These are phyloP conservation scores for Plantago ovata DNA, from an alignment of 257 asterid species.

Conservation along the genomic window DNA sequence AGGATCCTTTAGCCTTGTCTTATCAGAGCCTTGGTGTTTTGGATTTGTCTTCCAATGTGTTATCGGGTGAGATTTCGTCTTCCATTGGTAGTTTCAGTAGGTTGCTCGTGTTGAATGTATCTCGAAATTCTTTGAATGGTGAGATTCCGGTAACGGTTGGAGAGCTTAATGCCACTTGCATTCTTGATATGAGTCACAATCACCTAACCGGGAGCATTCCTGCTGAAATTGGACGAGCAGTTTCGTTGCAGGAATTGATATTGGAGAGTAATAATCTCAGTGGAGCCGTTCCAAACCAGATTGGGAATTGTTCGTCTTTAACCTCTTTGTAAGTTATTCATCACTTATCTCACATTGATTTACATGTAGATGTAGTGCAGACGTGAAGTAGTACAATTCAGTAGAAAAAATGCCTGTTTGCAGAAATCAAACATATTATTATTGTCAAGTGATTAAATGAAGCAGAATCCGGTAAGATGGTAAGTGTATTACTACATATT, in stretches of 20 bases:
- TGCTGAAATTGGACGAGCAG: conserved; percentile 42
- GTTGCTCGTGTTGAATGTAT: conserved; percentile 54
- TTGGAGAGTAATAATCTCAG: conserved; percentile 49
- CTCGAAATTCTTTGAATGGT: conserved; percentile 56
- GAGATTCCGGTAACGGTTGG: conserved; percentile 52
- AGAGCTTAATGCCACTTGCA: conserved; percentile 33
- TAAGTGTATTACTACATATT: too few relatives aligned
- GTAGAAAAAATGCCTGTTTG: too few relatives aligned
- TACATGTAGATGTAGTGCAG: too few relatives aligned
- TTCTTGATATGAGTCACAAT: conserved; percentile 71
- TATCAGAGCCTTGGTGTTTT: conserved; percentile 47
- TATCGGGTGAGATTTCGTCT: conserved; percentile 59
- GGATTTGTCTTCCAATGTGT: conserved; percentile 67
- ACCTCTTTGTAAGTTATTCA: conserved; percentile 55
- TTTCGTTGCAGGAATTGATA: conserved; percentile 52
- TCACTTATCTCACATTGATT: neutral
- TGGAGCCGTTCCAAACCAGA: conserved; percentile 45
- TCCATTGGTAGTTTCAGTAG: conserved; percentile 50
- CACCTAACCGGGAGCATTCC: conserved; percentile 64
- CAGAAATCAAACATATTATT: too few relatives aligned
- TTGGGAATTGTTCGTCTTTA: conserved; percentile 59
- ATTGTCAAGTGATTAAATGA: too few relatives aligned
- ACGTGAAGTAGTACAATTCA: too few relatives aligned
- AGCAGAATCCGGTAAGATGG: too few relatives aligned
- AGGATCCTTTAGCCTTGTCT: conserved; percentile 24